Evolutionary conservation across 768 basidiomycete species (phyloP).

Genomic region (Calocera cornea): DNA sequence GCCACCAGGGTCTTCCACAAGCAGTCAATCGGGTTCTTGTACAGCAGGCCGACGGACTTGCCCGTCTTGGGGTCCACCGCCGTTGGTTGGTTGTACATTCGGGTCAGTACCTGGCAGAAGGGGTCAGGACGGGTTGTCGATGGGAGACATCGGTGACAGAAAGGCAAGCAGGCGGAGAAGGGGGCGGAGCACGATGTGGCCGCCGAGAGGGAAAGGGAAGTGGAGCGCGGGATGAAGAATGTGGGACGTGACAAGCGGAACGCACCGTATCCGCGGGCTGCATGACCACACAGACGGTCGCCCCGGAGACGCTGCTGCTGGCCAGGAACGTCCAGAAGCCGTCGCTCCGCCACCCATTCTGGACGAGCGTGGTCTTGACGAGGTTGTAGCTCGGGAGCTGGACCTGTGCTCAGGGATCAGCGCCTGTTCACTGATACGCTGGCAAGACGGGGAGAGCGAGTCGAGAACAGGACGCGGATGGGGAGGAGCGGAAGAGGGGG

Average conservation of each 20-base stretch:
- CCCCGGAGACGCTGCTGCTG: conserved; percentile 78
- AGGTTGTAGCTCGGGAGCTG: conserved; percentile 94
- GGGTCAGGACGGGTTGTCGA: too few species aligned
- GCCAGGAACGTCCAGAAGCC: conserved; percentile 78
- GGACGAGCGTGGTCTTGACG: conserved; percentile 68
- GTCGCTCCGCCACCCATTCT: conserved; percentile 53
- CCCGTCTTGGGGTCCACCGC: conserved; percentile 49
- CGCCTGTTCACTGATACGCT: conserved; percentile 7
- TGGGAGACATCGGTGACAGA: too few species aligned
- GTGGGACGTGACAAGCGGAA: too few species aligned
- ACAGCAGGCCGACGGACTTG: conserved; percentile 56
- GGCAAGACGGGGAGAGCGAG: too few species aligned
- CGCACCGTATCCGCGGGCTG: conserved; percentile 82
- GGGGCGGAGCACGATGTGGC: too few species aligned
- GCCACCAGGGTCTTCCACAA: conserved; percentile 87
- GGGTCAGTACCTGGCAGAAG: conserved; percentile 77
- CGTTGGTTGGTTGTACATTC: conserved; percentile 94
- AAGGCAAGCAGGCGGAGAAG: too few species aligned
- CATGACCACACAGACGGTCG: conserved; percentile 86
- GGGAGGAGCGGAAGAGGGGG: too few species aligned
- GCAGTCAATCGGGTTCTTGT: conserved; percentile 89
- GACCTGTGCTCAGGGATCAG: too few species aligned
- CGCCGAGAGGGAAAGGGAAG: too few species aligned
- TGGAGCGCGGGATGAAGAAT: too few species aligned
- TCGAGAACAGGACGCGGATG: too few species aligned